phyloP scores from a whole-genome alignment of 495 filamentous ascomycete genomes.

The Xanthoparmelia taractica region DNA sequence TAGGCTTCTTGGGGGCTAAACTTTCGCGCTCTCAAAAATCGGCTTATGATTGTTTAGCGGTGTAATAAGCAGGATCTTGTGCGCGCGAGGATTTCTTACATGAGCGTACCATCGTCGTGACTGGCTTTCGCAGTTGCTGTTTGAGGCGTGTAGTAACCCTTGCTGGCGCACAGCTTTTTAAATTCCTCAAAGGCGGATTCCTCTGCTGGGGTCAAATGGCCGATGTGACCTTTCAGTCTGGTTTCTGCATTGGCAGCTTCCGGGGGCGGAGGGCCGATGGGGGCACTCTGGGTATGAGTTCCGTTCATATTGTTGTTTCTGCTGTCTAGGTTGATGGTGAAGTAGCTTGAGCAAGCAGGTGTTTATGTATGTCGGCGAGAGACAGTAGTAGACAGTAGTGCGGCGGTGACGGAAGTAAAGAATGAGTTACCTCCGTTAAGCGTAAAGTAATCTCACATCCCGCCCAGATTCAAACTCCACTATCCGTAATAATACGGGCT shows the following conservation, averaged over 20 bases:
- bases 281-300: not conserved
- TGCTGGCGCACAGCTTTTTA: constrained; percentile 21
- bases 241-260: constrained; percentile 19
- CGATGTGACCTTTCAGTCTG: constrained; percentile 25
- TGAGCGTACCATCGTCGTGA: constrained; percentile 26
- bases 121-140: constrained; percentile 17
- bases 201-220: constrained; percentile 23
- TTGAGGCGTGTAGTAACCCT: constrained; percentile 18
- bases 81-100: constrained; percentile 10
- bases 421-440: too few species aligned
- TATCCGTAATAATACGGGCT: too few species aligned
- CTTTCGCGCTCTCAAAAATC: constrained; percentile 25
- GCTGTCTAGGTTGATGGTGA: not conserved
- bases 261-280: constrained; percentile 17
- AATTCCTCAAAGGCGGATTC: constrained; percentile 20
- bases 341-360: too few species aligned
- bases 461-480: too few species aligned
- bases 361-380: not conserved
- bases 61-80: not conserved
- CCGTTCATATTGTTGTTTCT: not conserved
- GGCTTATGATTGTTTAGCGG: constrained; percentile 9
- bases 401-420: too few species aligned
- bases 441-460: too few species aligned
- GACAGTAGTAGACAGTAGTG: too few species aligned
- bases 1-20: constrained; percentile 45